Base-by-base conservation (phyloP, 129 eudicot genomes). In the Flaveria trinervia region DNA sequence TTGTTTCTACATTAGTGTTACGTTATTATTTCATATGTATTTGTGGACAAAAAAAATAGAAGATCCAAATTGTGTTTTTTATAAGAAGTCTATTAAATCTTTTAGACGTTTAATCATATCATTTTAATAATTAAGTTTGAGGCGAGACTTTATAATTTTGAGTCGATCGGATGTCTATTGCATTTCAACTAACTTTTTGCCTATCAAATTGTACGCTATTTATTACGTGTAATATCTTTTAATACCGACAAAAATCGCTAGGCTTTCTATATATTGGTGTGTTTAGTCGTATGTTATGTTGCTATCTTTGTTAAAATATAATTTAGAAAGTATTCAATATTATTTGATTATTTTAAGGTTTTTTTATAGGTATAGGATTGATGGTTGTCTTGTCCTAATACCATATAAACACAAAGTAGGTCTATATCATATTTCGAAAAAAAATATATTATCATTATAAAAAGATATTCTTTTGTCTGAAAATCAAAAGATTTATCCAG, bases 231-330 rank as follows among this genome's bases (percentile, higher is more conserved):
- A 17, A 10, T 57, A 57, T 14, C 11, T 8, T 5, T 22, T 9
- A 10, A 59, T 10, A 25, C 16, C 20, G 65, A 59, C 65, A 59
- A 59, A 57, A 59, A 59, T 59, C 33, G 5, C 30, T 17, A 59
- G 65, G 33, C 16, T 49, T 12, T 49, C 16, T 59, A 59, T 59
- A 59, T 59, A 59, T 59, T 59, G 65, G 65, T 22, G 65, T 55
- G 3, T 59, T 59, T 59, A 59, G 65, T 59, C 65, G 65, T 59
- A 59, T 59, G 65, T 23, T 22, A 23, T 59, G 65, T 59, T 59
- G 65, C 65, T 59, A 59, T 59, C 65, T 22, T 59, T 23, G 11
- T 22, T 59, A 22, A 59, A 59, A 22, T 22, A 5, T 59, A 22
- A 13, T 59, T 10, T 59, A 59, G 36, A 22, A 20, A 59, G 26